Base-by-base conservation (phyloP, 2,329 filamentous ascomycete genomes). In the Elsinoe fawcettii region DNA sequence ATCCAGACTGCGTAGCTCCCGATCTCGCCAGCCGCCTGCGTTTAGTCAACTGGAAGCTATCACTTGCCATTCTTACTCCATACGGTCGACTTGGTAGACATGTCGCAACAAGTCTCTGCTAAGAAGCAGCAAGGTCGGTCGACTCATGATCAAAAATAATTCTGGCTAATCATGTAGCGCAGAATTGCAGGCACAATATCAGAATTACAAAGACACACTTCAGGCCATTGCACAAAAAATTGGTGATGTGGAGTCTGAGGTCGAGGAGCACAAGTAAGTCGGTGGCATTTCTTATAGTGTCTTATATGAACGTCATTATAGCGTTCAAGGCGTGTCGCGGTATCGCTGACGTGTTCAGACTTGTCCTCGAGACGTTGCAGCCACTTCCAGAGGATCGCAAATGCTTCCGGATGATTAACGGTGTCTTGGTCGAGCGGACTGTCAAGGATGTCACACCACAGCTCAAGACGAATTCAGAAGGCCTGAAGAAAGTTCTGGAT, bases 351-450 rank as follows among this genome's bases (percentile, higher is more conserved):
- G 25, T n/a, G 3, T 43, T 34, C 23, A 97, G 93, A 73, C 87
- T 97, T 63, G 93, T 99, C 32, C 82, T 97, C 54, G 92, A 97
- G 69, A 97, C 92, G 2, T 76, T 99, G 62, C 81, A 86, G 59
- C 91, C 91, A 46, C 81, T 97, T 22, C 80, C 88, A 1, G 81
- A 79, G 62, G 87, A 95, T 63, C 88, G 93, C 67, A 99, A 96
- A 77, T 97, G 92, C 75, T 99, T 97, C 75, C 91, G 93, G 65
- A 90, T 99, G 82, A 95, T 99, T 72, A 97, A 99, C 72, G 93
- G 93, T 46, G 91, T 97, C 22, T 77, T 99, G 59, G 89, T 96
- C 56, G 93, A 99, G 77, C 82, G 91, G 65, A 97, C 92, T 14
- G 89, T 99, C 64, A 81, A 90, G 72, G 93, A 97, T 71, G 89